phyloP scores from a whole-genome alignment of 2,329 filamentous ascomycete genomes.

The Didymella pomorum region DNA sequence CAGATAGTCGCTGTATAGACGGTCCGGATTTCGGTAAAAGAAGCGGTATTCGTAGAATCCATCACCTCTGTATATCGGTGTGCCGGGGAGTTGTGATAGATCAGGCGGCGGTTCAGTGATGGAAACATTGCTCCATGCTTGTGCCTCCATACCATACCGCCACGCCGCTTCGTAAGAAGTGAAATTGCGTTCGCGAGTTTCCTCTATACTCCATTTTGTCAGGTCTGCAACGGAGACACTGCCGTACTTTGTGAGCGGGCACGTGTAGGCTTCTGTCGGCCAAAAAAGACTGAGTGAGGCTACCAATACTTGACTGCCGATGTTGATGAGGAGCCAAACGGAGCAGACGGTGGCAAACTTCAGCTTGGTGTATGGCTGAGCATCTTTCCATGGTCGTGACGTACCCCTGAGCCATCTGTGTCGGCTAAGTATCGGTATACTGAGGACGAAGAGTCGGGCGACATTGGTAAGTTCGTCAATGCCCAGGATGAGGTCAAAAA shows the following conservation, averaged over 20 bases:
- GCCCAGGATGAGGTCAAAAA: constrained; percentile 46
- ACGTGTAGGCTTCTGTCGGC: constrained; percentile 39
- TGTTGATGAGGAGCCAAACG: constrained; percentile 43
- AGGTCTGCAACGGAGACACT: constrained; percentile 38
- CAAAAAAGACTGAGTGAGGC: constrained; percentile 45
- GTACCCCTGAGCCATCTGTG: constrained; percentile 20
- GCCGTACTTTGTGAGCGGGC: constrained; percentile 35
- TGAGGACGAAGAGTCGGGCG: constrained; percentile 42
- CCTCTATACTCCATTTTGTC: constrained; percentile 26
- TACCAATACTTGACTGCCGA: constrained; percentile 45
- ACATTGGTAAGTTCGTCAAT: constrained; percentile 43
- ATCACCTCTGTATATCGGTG: constrained; percentile 36
- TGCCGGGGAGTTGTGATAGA: constrained; percentile 30
- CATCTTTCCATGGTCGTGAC: background rate
- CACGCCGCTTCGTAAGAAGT: constrained; percentile 34
- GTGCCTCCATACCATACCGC: constrained; percentile 37
- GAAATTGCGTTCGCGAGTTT: background rate
- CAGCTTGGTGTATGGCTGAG: background rate
- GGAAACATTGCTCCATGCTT: constrained; percentile 22
- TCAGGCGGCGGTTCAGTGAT: constrained; percentile 20
- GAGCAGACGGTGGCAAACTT: constrained; percentile 41
- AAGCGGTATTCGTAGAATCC: constrained; percentile 40
- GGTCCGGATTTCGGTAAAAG: constrained; percentile 41
- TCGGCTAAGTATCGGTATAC: constrained; percentile 33
- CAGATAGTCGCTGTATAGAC: constrained; percentile 37